Evolutionary conservation across 2,329 filamentous ascomycete species (phyloP).

Genomic region (Penicillium griseofulvum): DNA sequence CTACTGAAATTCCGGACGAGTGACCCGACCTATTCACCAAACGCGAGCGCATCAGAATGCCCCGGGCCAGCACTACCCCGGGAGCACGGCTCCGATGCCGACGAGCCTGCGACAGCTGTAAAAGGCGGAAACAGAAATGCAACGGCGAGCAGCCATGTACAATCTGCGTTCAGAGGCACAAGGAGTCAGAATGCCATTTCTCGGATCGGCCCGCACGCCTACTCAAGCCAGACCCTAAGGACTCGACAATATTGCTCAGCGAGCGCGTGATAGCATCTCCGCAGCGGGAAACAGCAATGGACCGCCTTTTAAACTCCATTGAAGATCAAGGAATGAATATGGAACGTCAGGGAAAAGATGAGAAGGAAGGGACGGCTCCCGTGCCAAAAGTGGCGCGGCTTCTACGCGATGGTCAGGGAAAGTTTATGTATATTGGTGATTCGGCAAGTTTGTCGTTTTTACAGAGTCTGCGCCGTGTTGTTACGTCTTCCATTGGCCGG

Average conservation of each 20-base stretch:
- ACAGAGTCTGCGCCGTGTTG: slow-evolving; percentile 52
- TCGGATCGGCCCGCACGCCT: slow-evolving; percentile 36
- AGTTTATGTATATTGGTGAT: slow-evolving; percentile 56
- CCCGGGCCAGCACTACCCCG: slow-evolving; percentile 29
- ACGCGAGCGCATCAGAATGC: slow-evolving; percentile 23
- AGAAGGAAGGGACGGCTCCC: slow-evolving; percentile 34
- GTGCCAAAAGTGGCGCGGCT: slow-evolving; percentile 45
- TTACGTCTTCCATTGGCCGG: slow-evolving; percentile 46
- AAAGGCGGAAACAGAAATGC: slow-evolving; percentile 52
- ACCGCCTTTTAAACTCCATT: slow-evolving; percentile 33
- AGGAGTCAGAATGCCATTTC: slow-evolving; percentile 43
- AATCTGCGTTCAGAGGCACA: slow-evolving; percentile 48
- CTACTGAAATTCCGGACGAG: background rate
- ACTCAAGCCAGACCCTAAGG: slow-evolving; percentile 32
- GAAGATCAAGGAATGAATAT: slow-evolving; percentile 32
- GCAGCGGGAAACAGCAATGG: slow-evolving; percentile 36
- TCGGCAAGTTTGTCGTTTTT: slow-evolving; percentile 54
- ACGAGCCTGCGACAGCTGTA: slow-evolving; percentile 48
- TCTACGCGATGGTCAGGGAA: slow-evolving; percentile 52
- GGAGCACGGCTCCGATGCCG: slow-evolving; percentile 36
- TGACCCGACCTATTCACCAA: slow-evolving; percentile 2
- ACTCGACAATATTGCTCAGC: slow-evolving; percentile 34
- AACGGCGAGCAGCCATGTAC: slow-evolving; percentile 52
- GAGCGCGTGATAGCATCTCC: slow-evolving; percentile 31
- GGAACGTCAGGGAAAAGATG: slow-evolving; percentile 29